Evolutionary conservation across 2,329 filamentous ascomycete genomes (phyloP), one percentile per base, ranked within the genome.

Genomic region (Sclerotinia sclerotiorum): DNA sequence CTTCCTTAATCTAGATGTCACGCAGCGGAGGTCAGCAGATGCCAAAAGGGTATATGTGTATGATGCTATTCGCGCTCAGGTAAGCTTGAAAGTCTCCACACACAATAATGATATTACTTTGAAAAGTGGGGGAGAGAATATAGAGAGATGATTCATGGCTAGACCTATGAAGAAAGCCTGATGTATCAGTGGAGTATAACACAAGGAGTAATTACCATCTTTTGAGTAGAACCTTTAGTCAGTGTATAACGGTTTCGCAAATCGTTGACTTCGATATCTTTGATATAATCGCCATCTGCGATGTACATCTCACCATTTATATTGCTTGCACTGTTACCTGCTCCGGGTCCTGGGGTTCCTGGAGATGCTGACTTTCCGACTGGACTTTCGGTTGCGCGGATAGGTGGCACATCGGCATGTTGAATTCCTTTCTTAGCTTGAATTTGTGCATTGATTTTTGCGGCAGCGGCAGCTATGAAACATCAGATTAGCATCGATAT

Each of bases 241-340:
- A 99, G 86, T 79, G 94, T 90, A 81, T 99, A 99, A 76, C 94
- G 92, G 79, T 98, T 99, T 73, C 94, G 90, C 77, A 98, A 82
- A 81, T 98, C 94, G 80, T 99, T 99, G 83, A 99, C 93, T 83
- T 98, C 95, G 77, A 99, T 97, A 78, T 99, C 95, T 81, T 96
- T 95, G 82, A 99, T 98, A 79, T 92, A 98, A 81, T 99, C 95
- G 76, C 95, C 95, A 79, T 98, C 95, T 71, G 94, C 91, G 75
- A 97, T 91, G 78, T 98, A 98, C 79, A 97, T 91, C 76, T 96
- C 93, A 76, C 90, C 88, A 76, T 94, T 93, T 79, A 96, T 79
- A 63, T 78, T 74, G 69, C 82, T 81, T 71, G 84, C 82, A 74
- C 82, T 87, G 65, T 75, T 77, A 61, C 70, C 69, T 68, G 72